Evolutionary conservation across 768 basidiomycete species (phyloP), one percentile per base, ranked within the genome.

Genomic region (Lactarius tabidus): DNA sequence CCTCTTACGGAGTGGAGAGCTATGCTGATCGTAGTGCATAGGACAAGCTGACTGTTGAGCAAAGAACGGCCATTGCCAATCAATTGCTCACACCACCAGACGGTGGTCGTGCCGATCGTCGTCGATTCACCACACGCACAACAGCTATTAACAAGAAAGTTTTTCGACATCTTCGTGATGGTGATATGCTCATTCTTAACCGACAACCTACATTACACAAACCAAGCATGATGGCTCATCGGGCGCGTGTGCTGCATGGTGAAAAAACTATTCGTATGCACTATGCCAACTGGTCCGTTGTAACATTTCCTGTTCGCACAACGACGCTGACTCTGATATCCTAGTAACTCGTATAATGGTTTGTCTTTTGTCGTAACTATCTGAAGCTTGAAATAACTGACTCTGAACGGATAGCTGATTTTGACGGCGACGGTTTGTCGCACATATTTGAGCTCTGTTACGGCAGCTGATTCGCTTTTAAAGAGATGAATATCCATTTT

Each of bases 261-360:
- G 97, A 99, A 77, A 99, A 98, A 81, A 98, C 97, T 0, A 98
- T 99, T 74, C 85, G 97, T 17, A 95, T 99, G 95, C 97, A 99
- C 79, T 99, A 99, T 73, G 96, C 97, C 29, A 99, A 99, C 73
- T 99, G 96, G 95, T 96, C 65, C 59, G 86, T 79, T 56, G 31
- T 28, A 39, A 17, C 12, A 20, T 60, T 23, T 60, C 41, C 36
- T n/a, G 28, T 33, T 62, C 57, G 23, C 54, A 29, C 31, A 45
- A n/a, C 63, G 59, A 76, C 56, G 76, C 62, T 35, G 38, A 67
- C 43, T 38, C 4, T 61, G 39, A 59, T 68, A 28, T 48, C 70
- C 10, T 71, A 96, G 94, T 78, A 98, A 98, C 75, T 98, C 96
- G 1, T 98, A 98, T 75, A 98, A 98, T 71, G 93, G 91, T 88